Conservation (phyloP, 345 rosid genomes). For the Eucalyptus sp. region DNA sequence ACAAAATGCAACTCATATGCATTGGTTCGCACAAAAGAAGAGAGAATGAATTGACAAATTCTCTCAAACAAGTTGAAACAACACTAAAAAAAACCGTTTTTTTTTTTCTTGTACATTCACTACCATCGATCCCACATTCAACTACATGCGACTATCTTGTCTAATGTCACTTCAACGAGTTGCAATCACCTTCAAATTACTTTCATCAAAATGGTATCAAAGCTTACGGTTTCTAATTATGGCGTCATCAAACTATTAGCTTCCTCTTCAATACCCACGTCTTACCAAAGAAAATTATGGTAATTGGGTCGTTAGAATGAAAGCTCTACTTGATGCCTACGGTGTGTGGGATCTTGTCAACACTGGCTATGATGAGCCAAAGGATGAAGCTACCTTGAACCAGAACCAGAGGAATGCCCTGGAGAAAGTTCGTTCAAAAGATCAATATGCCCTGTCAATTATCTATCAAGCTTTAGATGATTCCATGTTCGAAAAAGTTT, state of each 20-base stretch:
- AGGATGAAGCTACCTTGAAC: not conserved
- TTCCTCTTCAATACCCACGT: not conserved
- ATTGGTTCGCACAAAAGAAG: no score
- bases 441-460: not conserved
- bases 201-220: not conserved
- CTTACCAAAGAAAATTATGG: not conserved
- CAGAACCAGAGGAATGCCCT: not conserved
- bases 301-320: not conserved
- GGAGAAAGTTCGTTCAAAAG: not conserved
- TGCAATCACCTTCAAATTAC: not conserved
- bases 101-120: not conserved
- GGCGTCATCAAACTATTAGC: fast-evolving
- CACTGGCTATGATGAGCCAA: not conserved
- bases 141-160: not conserved
- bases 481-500: not conserved
- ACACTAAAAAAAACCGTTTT: not conserved
- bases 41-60: not conserved
- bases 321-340: not conserved
- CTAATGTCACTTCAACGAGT: not conserved
- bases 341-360: not conserved
- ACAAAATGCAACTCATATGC: not conserved
- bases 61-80: not conserved
- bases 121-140: not conserved
- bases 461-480: not conserved
- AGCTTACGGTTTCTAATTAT: not conserved